Percentiles rank a stretch among this genome's conserved stretches.
phyloP scores from a whole-genome alignment of 352 stramenopile genomes.

The Phytopythium montanum region DNA sequence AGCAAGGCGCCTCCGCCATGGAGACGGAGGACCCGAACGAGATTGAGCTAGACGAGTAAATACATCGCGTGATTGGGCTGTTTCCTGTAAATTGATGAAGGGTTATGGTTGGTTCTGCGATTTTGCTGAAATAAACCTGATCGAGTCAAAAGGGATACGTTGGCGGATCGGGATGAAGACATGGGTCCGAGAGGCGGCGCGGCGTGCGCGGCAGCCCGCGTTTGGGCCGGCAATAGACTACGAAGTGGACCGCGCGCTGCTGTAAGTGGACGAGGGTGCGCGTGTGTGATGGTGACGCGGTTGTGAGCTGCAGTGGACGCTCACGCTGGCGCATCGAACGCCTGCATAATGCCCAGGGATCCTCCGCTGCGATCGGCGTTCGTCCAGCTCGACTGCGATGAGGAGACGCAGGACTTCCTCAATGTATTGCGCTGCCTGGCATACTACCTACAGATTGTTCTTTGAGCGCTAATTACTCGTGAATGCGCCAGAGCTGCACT shows the following conservation, averaged over 20 bases:
- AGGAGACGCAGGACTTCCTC: conserved; percentile 71
- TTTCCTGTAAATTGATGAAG: conserved; percentile 1
- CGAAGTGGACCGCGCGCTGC: conserved; percentile 36
- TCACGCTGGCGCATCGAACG: neutral
- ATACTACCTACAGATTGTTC: neutral
- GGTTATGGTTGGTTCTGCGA: neutral
- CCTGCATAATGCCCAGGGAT: conserved; percentile 29
- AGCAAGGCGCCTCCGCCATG: neutral
- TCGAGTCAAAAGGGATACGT: too few relatives aligned
- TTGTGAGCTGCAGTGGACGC: neutral
- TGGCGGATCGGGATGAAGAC: too few relatives aligned
- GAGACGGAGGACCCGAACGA: conserved; percentile 27
- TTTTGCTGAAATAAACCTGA: neutral
- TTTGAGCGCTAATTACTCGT: neutral
- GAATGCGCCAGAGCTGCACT: conserved; percentile 56
- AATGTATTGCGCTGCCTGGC: conserved; percentile 27
- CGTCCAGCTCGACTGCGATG: conserved; percentile 68
- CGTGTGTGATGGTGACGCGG: neutral
- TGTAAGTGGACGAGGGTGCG: conserved; percentile 24
- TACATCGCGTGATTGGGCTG: neutral
- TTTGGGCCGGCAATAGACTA: conserved; percentile 62
- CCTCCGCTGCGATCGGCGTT: conserved; percentile 55
- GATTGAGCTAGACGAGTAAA: conserved; percentile 32
- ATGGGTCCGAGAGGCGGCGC: conserved; percentile 64
- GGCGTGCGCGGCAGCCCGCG: conserved; percentile 39